Conservation (phyloP, 768 basidiomycete genomes). For the Phaeotremella skinneri region DNA sequence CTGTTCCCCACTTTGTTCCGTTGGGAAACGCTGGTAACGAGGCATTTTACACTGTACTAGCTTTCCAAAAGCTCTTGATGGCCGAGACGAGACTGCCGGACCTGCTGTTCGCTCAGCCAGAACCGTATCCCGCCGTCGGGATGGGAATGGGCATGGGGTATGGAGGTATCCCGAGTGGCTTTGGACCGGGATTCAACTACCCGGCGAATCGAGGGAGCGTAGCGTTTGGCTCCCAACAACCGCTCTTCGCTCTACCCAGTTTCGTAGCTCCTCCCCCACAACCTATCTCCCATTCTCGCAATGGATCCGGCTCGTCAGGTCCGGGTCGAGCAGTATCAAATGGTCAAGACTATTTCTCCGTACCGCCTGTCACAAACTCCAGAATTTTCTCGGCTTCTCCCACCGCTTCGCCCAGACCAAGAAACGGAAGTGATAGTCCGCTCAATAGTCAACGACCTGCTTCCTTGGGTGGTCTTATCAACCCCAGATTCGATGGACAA, state of each 20-base stretch:
- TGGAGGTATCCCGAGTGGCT: neutral
- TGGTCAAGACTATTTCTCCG: neutral
- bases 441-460: slow-evolving; percentile 1
- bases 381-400: neutral
- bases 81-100: slow-evolving; percentile 41
- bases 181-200: neutral
- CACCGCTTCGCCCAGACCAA: neutral
- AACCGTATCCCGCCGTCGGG: slow-evolving; percentile 2
- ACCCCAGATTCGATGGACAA: no score
- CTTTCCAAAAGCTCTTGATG: slow-evolving; percentile 51
- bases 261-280: neutral
- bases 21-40: slow-evolving; percentile 50
- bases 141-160: neutral
- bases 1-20: slow-evolving; percentile 39
- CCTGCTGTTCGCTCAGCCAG: slow-evolving; percentile 21
- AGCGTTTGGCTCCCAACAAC: neutral
- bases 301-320: neutral
- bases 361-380: neutral
- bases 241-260: neutral
- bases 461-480: slow-evolving; percentile 6
- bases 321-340: no score
- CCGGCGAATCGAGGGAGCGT: neutral
- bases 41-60: slow-evolving; percentile 47
- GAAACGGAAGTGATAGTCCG: neutral
- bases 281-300: neutral